A percentile compares a stretch with the other conserved stretches of the same genome.
Conservation (phyloP, 345 rosid genomes). For the Erodium maritimum region DNA sequence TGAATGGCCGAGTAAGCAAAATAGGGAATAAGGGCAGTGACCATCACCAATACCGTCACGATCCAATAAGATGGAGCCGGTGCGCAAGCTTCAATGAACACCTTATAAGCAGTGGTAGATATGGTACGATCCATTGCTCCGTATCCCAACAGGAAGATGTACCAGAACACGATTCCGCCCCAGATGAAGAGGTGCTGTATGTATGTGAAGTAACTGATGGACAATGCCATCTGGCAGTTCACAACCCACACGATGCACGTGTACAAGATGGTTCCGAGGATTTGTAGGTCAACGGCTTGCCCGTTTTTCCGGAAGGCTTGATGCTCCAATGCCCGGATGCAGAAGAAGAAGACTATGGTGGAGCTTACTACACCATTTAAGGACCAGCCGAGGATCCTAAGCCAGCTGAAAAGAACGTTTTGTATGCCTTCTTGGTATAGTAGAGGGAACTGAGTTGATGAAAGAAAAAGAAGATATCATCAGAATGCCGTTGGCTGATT, state of each 20-base stretch:
- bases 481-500: background rate
- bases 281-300: slow-evolving; percentile 57
- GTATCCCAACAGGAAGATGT: slow-evolving; percentile 72
- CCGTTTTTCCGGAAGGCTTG: slow-evolving; percentile 74
- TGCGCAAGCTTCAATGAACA: slow-evolving; percentile 74
- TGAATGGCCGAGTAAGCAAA: slow-evolving; percentile 54
- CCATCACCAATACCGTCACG: slow-evolving; percentile 41
- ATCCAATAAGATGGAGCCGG: slow-evolving; percentile 78
- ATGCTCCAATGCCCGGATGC: slow-evolving; percentile 47
- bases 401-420: slow-evolving; percentile 81
- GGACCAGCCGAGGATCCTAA: slow-evolving; percentile 68
- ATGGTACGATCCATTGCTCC: slow-evolving; percentile 65
- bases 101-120: slow-evolving; percentile 72
- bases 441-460: slow-evolving; percentile 55
- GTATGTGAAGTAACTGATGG: slow-evolving; percentile 76
- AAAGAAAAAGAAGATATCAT: background rate
- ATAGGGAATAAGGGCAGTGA: slow-evolving; percentile 54
- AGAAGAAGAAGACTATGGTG: slow-evolving; percentile 64
- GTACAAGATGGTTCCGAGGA: slow-evolving; percentile 87
- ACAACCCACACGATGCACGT: slow-evolving; percentile 84
- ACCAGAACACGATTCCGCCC: slow-evolving; percentile 77
- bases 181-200: slow-evolving; percentile 83
- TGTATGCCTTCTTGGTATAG: slow-evolving; percentile 96
- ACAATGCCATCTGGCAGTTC: slow-evolving; percentile 83
- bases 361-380: slow-evolving; percentile 55